Percentiles rank a stretch among this genome's conserved stretches.
Conservation (phyloP, 2,329 filamentous ascomycete genomes). For the Hypoxylon sp. region DNA sequence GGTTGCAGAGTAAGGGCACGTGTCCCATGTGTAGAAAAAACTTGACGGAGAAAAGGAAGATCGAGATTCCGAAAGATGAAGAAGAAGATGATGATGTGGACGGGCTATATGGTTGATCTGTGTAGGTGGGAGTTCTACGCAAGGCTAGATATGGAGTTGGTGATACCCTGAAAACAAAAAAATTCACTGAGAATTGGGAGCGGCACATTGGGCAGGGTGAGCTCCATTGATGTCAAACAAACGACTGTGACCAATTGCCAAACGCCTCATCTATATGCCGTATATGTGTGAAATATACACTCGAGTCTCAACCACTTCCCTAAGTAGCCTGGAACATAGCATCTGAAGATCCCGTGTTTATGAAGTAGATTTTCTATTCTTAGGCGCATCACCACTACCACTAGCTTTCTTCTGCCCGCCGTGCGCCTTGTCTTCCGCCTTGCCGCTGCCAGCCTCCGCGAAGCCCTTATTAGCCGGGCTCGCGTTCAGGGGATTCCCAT, state of each 20-base stretch:
- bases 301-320: background rate
- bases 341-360: constrained; percentile 41
- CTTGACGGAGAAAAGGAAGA: constrained; percentile 67
- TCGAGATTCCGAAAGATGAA: constrained; percentile 60
- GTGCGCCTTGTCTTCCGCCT: constrained; percentile 53
- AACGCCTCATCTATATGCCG: constrained; percentile 26
- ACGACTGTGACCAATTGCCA: constrained; percentile 11
- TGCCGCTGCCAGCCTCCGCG: constrained; percentile 51
- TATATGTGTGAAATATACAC: constrained; percentile 21
- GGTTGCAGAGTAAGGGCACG: constrained; percentile 74
- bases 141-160: constrained; percentile 27
- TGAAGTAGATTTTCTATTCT: constrained; percentile 52
- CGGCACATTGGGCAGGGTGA: background rate
- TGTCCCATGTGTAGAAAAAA: constrained; percentile 76
- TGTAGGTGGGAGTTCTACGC: constrained; percentile 19
- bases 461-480: constrained; percentile 64
- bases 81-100: constrained; percentile 68
- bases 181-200: background rate
- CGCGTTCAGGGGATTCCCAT: constrained; percentile 58
- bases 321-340: background rate
- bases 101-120: constrained; percentile 61
- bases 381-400: constrained; percentile 46
- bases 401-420: constrained; percentile 55
- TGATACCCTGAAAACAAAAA: constrained; percentile 38
- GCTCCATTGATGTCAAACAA: constrained; percentile 11